Evolutionary conservation across 441 rosid species (phyloP).

Genomic region (Monsonia emarginata): DNA sequence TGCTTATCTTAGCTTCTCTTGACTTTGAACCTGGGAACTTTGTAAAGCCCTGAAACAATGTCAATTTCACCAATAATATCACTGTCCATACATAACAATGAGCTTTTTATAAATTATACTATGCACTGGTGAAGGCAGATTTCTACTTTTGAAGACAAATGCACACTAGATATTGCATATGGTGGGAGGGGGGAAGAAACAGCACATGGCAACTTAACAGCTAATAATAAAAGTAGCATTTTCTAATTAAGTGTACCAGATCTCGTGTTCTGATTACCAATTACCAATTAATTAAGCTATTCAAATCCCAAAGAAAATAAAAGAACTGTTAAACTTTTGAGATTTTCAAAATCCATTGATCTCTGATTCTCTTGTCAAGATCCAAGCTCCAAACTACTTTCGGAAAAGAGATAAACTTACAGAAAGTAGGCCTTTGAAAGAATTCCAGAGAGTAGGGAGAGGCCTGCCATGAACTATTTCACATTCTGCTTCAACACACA

Average conservation of each 20-base stretch:
- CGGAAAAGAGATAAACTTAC: no score
- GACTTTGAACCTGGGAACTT: conserved; percentile 19
- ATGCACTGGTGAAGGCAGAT: background rate
- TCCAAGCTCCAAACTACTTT: background rate
- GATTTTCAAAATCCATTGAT: no score
- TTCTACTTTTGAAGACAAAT: background rate
- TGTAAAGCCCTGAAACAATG: background rate
- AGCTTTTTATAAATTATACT: no score
- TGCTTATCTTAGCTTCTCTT: conserved; percentile 14
- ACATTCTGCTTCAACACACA: conserved; percentile 14
- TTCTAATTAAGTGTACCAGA: background rate
- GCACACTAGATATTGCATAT: background rate
- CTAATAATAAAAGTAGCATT: no score
- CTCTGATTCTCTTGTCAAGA: no score
- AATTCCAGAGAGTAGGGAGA: conserved; percentile 19
- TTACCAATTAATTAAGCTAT: background rate
- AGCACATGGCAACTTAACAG: no score
- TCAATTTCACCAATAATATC: background rate
- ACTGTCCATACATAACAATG: background rate
- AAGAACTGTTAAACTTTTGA: no score
- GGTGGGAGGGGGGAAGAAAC: no score
- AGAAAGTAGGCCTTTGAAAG: conserved; percentile 12
- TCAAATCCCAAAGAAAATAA: no score
- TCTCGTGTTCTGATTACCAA: background rate
- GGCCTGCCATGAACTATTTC: background rate